Conservation (phyloP, 768 basidiomycete species). For the Omphalotus guepiniiformis region DNA sequence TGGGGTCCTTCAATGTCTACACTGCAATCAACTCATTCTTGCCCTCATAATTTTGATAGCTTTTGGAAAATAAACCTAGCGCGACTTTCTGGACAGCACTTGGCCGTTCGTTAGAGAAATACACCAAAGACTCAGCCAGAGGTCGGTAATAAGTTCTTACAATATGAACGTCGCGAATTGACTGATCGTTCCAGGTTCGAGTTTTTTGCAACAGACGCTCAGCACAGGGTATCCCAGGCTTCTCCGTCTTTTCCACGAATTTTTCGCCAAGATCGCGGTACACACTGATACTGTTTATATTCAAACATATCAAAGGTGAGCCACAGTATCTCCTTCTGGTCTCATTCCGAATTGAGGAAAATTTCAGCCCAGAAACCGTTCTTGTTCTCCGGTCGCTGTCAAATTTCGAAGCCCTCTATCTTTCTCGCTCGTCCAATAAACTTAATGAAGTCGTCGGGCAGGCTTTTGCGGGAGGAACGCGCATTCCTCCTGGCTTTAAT, state of each 20-base stretch:
- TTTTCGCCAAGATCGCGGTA: constrained; percentile 92
- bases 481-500: constrained; percentile 63
- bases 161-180: background rate
- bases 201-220: constrained; percentile 88
- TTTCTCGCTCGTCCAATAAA: constrained; percentile 76
- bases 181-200: constrained; percentile 51
- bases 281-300: constrained; percentile 94
- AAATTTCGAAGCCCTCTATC: constrained; percentile 83
- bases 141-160: constrained; percentile 37
- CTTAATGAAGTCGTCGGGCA: constrained; percentile 80
- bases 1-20: constrained; percentile 24
- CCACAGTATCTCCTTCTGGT: background rate
- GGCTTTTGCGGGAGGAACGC: constrained; percentile 70
- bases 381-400: constrained; percentile 80
- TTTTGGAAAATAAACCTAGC: constrained; percentile 88
- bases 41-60: constrained; percentile 33
- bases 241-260: constrained; percentile 90
- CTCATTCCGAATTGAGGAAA: constrained; percentile 1
- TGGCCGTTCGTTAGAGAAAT: constrained; percentile 74
- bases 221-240: constrained; percentile 83
- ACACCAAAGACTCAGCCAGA: constrained; percentile 76
- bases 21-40: background rate
- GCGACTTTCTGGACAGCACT: constrained; percentile 88
- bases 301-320: constrained; percentile 77
- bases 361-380: constrained; percentile 81